Evolutionary conservation across 441 rosid genomes (phyloP).

Genomic region (Pelargonium australe): DNA sequence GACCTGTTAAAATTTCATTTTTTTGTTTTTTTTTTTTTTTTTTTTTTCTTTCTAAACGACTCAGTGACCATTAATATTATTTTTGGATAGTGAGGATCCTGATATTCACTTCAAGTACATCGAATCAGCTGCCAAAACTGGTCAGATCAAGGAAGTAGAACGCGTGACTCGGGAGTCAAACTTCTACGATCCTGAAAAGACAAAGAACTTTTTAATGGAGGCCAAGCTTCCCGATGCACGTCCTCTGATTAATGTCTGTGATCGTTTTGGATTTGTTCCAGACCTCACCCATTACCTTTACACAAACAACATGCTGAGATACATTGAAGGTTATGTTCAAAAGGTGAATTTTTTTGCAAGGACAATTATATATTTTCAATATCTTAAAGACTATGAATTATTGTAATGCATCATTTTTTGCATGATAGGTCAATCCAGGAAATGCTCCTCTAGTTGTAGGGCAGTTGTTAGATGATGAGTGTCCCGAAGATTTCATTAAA

Average conservation of each 20-base stretch:
- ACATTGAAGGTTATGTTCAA: conserved; percentile 98
- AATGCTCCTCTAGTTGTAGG: conserved; percentile 94
- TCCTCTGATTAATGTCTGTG: conserved; percentile 94
- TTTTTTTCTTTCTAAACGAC: too few species aligned
- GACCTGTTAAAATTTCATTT: too few species aligned
- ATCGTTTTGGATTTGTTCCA: conserved; percentile 93
- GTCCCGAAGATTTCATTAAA: conserved; percentile 89
- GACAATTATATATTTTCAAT: not conserved
- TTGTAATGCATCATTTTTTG: not conserved
- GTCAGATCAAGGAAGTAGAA: conserved; percentile 97
- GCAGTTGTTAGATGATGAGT: conserved; percentile 88
- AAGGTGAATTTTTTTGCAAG: conserved; percentile 44
- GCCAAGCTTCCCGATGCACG: conserved; percentile 92
- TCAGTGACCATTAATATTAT: too few species aligned
- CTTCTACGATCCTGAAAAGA: conserved; percentile 90
- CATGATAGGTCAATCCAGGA: conserved; percentile 70
- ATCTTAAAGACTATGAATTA: not conserved
- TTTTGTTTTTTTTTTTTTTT: not conserved
- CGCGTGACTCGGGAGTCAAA: conserved; percentile 96
- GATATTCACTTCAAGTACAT: conserved; percentile 93
- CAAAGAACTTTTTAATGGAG: conserved; percentile 92
- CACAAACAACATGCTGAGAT: conserved; percentile 95
- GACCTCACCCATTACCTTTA: conserved; percentile 98
- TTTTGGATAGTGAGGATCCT: conserved; percentile 71
- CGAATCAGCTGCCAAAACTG: conserved; percentile 94